Base-by-base conservation (phyloP, 352 stramenopile species). In the Phytopythium mirpurense region DNA sequence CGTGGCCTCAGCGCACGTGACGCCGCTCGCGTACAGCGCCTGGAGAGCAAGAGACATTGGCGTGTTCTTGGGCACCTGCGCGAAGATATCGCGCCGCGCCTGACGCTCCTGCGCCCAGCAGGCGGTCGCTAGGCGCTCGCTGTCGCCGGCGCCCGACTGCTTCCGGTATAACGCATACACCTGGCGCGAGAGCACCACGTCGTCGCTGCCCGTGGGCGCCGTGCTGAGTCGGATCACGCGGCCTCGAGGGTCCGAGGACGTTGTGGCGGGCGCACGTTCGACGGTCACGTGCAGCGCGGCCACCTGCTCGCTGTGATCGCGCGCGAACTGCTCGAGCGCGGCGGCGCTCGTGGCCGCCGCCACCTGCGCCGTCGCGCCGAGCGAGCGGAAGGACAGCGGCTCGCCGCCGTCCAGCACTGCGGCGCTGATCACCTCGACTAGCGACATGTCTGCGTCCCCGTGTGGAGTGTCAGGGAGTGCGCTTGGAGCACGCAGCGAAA, bases 61-160 rank as follows among this genome's bases (percentile, higher is more conserved):
- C 24, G 60, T 51, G 16, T 78, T 56, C 55, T 80, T 85, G 3
- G 45, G 26, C 32, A 76, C 31, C 27, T 55, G 63, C 21, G 51
- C 48, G n/a, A 90, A 77, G 24, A 76, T 65, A 19, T 81, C 68
- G 53, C 87, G 86, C 56, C 79, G 74, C 18, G 74, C 35, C 44
- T 78, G 65, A 27, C 74, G 79, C 57, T 90, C 79, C 23, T 86
- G 79, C 2, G 63, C 63, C 76, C 76, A 90, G 21, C 77, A 74
- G 36, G 60, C 56, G 2, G 68, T 69, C 24, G 71, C 52, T 16
- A 89, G 49, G 1, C 63, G 36, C 23, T 54, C 59, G 44, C 63
- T 44, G 11, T 52, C 56, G 8, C 50, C 46, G 1, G 62, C 43
- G 24, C 24, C 15, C 15, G 40, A 35, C 18, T 59, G 44, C 50